These are phyloP conservation scores for Malus hybrid DNA, from an alignment of 331 rosid species.

Conservation along the genomic window DNA sequence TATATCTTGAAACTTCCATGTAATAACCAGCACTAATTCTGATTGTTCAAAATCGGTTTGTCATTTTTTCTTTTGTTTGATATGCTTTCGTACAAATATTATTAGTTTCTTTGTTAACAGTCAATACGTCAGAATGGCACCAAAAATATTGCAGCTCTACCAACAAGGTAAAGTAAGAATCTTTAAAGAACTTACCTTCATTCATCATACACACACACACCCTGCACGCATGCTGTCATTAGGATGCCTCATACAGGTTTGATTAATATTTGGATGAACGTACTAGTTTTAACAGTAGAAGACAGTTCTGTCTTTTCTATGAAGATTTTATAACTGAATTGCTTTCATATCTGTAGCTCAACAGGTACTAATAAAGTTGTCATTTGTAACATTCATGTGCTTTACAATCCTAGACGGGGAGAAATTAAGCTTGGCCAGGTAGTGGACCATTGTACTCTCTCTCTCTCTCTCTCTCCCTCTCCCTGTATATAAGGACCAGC, in stretches of 20 bases:
- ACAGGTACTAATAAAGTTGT: conserved; percentile 55
- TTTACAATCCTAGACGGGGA: conserved; percentile 86
- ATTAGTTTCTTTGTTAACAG: conserved; percentile 36
- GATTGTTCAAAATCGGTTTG: not conserved
- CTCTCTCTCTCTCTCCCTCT: not conserved
- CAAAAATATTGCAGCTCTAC: conserved; percentile 25
- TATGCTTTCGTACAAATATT: conserved; percentile 4
- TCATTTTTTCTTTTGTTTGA: not conserved
- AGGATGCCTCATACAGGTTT: too few relatives aligned
- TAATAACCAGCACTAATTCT: not conserved
- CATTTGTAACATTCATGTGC: conserved; percentile 81
- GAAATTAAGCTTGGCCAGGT: conserved; percentile 99
- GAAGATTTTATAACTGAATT: not conserved
- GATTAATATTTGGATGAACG: too few relatives aligned
- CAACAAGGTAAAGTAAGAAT: conserved; percentile 41
- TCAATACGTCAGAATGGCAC: conserved; percentile 24
- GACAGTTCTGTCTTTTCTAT: not conserved
- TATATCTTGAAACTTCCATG: not conserved
- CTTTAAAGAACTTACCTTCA: not conserved
- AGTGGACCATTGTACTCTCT: not conserved
- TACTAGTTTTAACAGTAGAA: not conserved
- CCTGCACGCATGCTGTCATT: not conserved
- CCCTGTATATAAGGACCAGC: too few relatives aligned
- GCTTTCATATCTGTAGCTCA: conserved; percentile 36
- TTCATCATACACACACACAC: not conserved